Conservation (phyloP, 139 green algal species). For the Asterochloris erici region DNA sequence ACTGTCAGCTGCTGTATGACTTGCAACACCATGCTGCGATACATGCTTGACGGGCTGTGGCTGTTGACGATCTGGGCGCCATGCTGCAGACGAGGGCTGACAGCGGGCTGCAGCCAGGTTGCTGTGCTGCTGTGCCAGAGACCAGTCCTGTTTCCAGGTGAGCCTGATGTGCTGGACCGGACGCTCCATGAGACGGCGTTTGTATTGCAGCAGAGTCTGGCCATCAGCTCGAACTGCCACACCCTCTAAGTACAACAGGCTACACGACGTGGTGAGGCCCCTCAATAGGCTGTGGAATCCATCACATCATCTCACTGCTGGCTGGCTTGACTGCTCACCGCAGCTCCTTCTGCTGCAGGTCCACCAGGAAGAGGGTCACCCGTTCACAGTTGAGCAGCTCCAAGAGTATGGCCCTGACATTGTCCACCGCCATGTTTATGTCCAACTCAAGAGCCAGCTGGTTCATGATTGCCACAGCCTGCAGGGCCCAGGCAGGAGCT, state of each 20-base stretch:
- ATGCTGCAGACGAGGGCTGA: too few species aligned
- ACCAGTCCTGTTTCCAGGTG: too few species aligned
- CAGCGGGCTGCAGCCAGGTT: too few species aligned
- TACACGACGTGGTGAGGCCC: neutral
- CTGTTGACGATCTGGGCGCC: too few species aligned
- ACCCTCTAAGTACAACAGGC: neutral
- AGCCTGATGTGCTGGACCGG: too few species aligned
- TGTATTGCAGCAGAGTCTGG: too few species aligned
- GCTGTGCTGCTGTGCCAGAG: too few species aligned
- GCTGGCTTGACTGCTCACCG: slow-evolving; percentile 21
- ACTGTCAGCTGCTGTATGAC: too few species aligned
- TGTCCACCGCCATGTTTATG: slow-evolving; percentile 50
- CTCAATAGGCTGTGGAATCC: neutral
- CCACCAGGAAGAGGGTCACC: slow-evolving; percentile 61
- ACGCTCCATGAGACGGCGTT: too few species aligned
- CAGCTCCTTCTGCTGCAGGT: slow-evolving; percentile 43
- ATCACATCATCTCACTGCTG: neutral
- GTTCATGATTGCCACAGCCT: slow-evolving; percentile 59
- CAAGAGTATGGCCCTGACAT: slow-evolving; percentile 46
- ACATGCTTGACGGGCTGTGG: too few species aligned
- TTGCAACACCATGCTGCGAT: too few species aligned
- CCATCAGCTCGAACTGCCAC: too few species aligned
- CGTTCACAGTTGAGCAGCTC: slow-evolving; percentile 60
- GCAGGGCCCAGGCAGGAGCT: neutral
- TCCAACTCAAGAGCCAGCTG: slow-evolving; percentile 49